Conservation (phyloP, 371 early-diverging fungal species). For the Pancytospora philotis region DNA sequence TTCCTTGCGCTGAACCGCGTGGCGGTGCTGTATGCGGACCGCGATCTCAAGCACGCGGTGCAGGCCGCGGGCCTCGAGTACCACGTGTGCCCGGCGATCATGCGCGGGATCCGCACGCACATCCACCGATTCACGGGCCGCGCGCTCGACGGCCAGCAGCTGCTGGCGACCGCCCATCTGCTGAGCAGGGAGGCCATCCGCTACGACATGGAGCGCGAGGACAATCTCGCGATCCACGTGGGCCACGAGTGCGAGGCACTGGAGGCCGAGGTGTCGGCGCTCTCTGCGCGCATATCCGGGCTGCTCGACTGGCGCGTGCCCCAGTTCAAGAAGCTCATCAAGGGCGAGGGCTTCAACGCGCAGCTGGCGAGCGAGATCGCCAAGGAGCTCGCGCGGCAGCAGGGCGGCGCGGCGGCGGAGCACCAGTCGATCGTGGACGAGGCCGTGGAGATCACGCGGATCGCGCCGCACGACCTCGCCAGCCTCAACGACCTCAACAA, state of each 20-base stretch:
- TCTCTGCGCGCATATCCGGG: slow-evolving; percentile 17
- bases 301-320: slow-evolving; percentile 3
- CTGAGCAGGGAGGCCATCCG: slow-evolving; percentile 81
- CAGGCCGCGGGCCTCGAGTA: slow-evolving; percentile 15
- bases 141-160: slow-evolving; percentile 67
- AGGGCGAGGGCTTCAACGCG: neutral
- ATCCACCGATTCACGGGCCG: slow-evolving; percentile 27
- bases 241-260: slow-evolving; percentile 75
- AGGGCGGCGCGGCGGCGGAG: neutral
- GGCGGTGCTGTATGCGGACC: slow-evolving; percentile 40
- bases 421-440: neutral
- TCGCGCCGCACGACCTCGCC: slow-evolving; percentile 76
- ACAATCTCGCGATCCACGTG: slow-evolving; percentile 82
- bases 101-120: slow-evolving; percentile 36
- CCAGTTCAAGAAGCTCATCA: neutral
- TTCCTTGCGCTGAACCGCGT: slow-evolving; percentile 46
- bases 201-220: slow-evolving; percentile 79
- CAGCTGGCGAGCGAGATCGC: neutral
- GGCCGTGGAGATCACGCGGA: slow-evolving; percentile 64
- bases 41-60: slow-evolving; percentile 22
- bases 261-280: slow-evolving; percentile 73
- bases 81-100: slow-evolving; percentile 24
- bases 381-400: neutral
- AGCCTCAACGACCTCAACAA: slow-evolving; percentile 82
- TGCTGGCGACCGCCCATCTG: slow-evolving; percentile 85